Base-by-base conservation (phyloP, 805 yeast species). In the Barnettozyma populi region DNA sequence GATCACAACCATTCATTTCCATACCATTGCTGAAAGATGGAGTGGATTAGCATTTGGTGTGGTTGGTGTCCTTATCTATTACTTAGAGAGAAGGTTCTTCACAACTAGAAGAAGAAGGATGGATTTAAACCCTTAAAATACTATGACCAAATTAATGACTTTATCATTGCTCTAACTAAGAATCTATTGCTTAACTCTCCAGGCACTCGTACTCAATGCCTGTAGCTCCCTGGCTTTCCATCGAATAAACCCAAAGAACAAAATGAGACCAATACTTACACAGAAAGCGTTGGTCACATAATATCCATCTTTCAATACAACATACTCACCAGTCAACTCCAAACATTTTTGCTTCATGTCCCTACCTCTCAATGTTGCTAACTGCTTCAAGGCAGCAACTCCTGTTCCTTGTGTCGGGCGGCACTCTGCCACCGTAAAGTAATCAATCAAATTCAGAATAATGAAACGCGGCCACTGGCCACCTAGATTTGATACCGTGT, bases 381-480 rank as follows among this genome's bases (percentile, higher is more conserved):
- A 23, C 18, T 2, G 66, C 57, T 7, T 61, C 67, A 14, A 58
- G 46, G 64, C 96, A 88, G 43, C 44, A 65, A 67, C 5, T 55
- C 67, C 72, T 9, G 62, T 58, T 2, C 43, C 37, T 25, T 40
- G 19, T 1, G 44, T 43, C 3, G 41, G 41, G 8, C 65, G 55
- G 67, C 98, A 92, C 27, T 71, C 63, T 1, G 90, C 80, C 4
- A 66, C 57, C 0, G 97, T 86, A 56, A 90, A 78, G 55, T 73
- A 76, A 66, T 92, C 97, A 47, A 94, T 92, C 66, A 90, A 73
- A 50, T 74, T 78, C 55, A 90, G 75, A 1, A 92, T 82, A 29
- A 94, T 70, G n/a, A 88, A 70, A 46, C 89, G 75, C 2, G 99
- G 99, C 99, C 99, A 94, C 39, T 95, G 94, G 10, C 99, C 99